phyloP scores from a whole-genome alignment of 306 rosid species.

The barrel medic (Medicago truncatula) region DNA sequence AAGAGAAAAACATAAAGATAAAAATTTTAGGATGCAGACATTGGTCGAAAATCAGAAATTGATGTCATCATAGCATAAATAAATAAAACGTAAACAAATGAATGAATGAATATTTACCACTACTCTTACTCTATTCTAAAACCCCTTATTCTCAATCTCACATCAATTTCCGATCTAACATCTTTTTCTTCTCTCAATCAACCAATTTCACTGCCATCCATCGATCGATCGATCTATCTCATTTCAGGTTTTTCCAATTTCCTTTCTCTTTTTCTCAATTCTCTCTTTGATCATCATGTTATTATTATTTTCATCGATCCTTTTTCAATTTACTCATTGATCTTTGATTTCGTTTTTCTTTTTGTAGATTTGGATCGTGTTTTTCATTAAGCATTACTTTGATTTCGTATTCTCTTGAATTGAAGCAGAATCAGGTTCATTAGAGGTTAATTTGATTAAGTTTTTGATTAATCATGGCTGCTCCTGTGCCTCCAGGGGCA shows the following conservation, averaged over 20 bases:
- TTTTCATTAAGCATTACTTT: constrained; percentile 1
- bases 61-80: too few relatives aligned
- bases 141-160: constrained; percentile 40
- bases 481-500: constrained; percentile 97
- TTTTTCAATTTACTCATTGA: background rate
- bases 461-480: constrained; percentile 58
- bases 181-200: background rate
- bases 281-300: background rate
- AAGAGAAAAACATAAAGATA: too few relatives aligned
- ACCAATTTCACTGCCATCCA: background rate
- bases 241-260: constrained; percentile 38
- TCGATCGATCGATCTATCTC: constrained; percentile 21
- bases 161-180: constrained; percentile 45
- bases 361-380: constrained; percentile 49
- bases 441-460: constrained; percentile 43
- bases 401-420: constrained; percentile 13
- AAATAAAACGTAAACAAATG: background rate
- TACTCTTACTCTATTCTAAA: constrained; percentile 36
- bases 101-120: background rate
- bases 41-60: too few relatives aligned
- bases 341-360: constrained; percentile 18
- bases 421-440: constrained; percentile 22
- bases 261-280: background rate
- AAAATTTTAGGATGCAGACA: too few relatives aligned
- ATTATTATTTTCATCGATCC: constrained; percentile 12